phyloP scores from a whole-genome alignment of 1,284 basidiomycete genomes.

The Trichosporon sp. region DNA sequence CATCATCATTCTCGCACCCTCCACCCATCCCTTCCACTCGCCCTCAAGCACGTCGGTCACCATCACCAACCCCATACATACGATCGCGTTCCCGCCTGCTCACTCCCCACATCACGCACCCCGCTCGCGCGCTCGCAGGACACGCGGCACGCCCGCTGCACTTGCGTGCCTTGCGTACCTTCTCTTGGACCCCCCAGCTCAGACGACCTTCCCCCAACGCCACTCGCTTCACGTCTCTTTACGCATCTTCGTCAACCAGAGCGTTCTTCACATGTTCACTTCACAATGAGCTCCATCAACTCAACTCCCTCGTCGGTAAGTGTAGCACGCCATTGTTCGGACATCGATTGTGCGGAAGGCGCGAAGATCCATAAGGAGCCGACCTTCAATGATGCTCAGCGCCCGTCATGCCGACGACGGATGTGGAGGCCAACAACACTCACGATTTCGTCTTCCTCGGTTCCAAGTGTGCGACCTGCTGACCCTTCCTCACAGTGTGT shows the following conservation, averaged over 20 bases:
- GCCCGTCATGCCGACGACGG: neutral
- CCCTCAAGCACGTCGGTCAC: neutral
- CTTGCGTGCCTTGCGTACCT: neutral
- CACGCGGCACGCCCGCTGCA: constrained; percentile 3
- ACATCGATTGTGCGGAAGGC: neutral
- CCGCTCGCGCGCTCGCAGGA: neutral
- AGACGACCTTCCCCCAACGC: neutral
- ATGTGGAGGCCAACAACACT: neutral
- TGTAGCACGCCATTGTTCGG: neutral
- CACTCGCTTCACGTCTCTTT: neutral
- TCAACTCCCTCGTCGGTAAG: constrained; percentile 2
- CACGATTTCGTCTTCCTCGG: neutral
- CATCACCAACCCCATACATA: neutral
- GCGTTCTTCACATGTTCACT: neutral
- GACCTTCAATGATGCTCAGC: neutral
- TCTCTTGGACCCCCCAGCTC: neutral
- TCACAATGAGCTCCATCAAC: neutral
- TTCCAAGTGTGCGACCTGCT: neutral
- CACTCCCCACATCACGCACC: neutral
- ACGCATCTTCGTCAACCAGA: constrained; percentile 10
- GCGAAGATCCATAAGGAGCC: neutral
- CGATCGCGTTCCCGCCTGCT: neutral
- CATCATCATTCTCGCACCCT: neutral
- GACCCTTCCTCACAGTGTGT: neutral
- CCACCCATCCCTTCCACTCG: neutral